Base-by-base conservation (phyloP, 148 eudicot genomes). In the Diospyros lotus region DNA sequence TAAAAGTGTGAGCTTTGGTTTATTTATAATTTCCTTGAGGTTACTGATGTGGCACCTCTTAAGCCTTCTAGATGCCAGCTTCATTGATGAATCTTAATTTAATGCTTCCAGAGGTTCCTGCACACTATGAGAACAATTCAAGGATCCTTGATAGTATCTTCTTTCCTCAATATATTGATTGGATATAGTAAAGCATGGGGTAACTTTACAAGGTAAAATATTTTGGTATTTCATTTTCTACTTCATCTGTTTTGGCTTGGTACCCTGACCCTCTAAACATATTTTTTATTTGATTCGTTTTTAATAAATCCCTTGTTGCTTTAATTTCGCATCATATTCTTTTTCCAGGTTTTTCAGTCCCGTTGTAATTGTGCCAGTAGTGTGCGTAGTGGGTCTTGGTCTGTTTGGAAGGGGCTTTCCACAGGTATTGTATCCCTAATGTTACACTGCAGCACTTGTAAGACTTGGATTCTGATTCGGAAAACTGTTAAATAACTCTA, bases 71-170 rank as follows among this genome's bases (percentile, higher is more conserved):
- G 18, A 64, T 66, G 38, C 44, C 10, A 28, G 43, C 52, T 46
- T 75, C 17, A n/a, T 58, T 75, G 62, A 66, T 12, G 41, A 39
- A 9, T 28, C 69, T 18, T 73, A 9, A 46, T 78, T 45, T 69
- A 71, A 48, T 81, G 59, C 66, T 63, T 84, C 77, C 80, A 95
- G 98, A 95, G 94, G 77, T 95, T 95, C 76, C n/a, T 82, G 60
- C 96, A 83, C 82, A 89, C 90, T 46, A 90, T 92, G 80, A 90
- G 98, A 86, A 88, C 94, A 51, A 84, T 92, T 79, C 97, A 92
- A 83, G 98, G 98, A 78, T 83, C 97, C 46, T 77, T 95, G 44
- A 92, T 95, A 64, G 89, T 95, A 46, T 95, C 98, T 52, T 95
- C 98, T 53, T 76, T 95, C 52, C 41, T 95, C 61, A 90, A 89